Base-by-base conservation (phyloP, 495 filamentous ascomycete species). In the Bombardia bombarda region DNA sequence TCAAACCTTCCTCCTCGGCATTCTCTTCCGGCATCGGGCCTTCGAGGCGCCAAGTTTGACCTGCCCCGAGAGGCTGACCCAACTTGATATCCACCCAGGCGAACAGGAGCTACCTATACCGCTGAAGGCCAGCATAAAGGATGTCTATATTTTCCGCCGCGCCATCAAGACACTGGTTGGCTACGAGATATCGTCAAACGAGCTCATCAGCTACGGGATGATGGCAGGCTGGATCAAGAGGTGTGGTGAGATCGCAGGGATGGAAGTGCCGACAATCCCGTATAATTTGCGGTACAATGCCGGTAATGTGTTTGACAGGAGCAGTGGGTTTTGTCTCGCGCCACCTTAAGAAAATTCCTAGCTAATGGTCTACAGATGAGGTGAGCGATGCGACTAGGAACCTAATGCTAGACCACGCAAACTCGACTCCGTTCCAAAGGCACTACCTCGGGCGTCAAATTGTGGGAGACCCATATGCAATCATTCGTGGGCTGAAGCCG, bases 381-480 rank as follows among this genome's bases (percentile, higher is more conserved):
- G 32, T 43, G 13, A 43, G 32, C 41, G 31, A 37, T 12, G 32
- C 21, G 9, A 35, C 20, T 28, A 35, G 41, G 16, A 43, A 43
- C 22, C 41, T 43, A 9, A 35, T 35, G 32, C 41, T 43, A 17
- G 41, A 43, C 22, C 41, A 43, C 31, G 41, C 41, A 23, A 43
- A 43, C 41, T 43, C 41, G 31, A 35, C 4, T 25, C 41, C 32
- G 31, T 43, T 43, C 41, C 41, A 43, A 16, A 43, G 21, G 41
- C 41, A 43, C 32, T 43, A 43, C 41, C 41, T 43, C 9, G 31
- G 41, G 32, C 32, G 41, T 16, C 41, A 35, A 35, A 17, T 43
- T 35, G 19, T 12, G 19, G 31, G 3, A 10, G 41, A 43, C 32
- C 22, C 41, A 13, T 43, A 35, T 13, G 41, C 31, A 25, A 17